Evolutionary conservation across 179 eudicot species (phyloP).

Genomic region (Spinacia oleracea): DNA sequence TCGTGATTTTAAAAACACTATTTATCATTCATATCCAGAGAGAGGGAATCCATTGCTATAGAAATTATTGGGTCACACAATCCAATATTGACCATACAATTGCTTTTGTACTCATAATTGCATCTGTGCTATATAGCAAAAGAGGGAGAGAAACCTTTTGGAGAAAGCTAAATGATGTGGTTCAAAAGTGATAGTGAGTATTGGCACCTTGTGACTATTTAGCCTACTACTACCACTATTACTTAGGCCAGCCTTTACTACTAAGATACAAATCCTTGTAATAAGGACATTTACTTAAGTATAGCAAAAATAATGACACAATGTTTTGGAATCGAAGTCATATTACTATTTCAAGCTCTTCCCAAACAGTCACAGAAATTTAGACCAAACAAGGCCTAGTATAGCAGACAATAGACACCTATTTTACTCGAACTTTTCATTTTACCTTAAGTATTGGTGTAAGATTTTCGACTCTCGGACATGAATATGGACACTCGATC

Average conservation of each 20-base stretch:
- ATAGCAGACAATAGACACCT: constrained; percentile 1
- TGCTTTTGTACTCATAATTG: neutral
- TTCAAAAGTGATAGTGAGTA: neutral
- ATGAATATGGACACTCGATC: too few species aligned
- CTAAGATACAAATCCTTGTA: neutral
- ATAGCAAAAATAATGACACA: neutral
- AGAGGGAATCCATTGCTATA: too few species aligned
- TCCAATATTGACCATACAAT: neutral
- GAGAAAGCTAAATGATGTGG: neutral
- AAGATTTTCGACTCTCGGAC: too few species aligned
- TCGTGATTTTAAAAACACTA: too few species aligned
- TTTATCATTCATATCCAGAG: too few species aligned
- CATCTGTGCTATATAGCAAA: neutral
- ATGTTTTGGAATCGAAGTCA: neutral
- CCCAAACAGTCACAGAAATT: neutral
- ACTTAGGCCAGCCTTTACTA: neutral
- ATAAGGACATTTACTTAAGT: neutral
- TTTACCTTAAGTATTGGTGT: too few species aligned
- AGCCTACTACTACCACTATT: neutral
- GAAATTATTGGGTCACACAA: too few species aligned
- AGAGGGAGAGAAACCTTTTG: neutral
- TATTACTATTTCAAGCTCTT: constrained; percentile 6
- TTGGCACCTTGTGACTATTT: neutral
- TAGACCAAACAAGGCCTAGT: neutral
- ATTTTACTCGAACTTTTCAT: too few species aligned